These are phyloP conservation scores for Bryoglossum gracile DNA, from an alignment of 495 filamentous ascomycete species.

Conservation along the genomic window DNA sequence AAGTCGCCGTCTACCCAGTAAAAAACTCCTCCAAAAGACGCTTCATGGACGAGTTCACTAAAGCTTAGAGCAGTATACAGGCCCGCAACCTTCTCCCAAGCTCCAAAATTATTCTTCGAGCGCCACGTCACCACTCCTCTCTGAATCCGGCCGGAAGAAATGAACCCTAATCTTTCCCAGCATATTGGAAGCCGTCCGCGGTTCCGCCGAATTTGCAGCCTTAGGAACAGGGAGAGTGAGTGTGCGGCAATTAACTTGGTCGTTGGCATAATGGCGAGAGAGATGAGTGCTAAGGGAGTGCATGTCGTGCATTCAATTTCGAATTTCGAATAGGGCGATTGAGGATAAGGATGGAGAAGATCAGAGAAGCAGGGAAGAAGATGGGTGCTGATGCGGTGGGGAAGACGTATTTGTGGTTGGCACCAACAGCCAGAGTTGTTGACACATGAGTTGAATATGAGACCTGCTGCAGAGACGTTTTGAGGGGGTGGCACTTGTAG, in stretches of 20 bases:
- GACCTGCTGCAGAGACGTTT: conserved; percentile 41
- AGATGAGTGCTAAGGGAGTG: conserved; percentile 38
- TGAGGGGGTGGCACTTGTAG: too few species aligned
- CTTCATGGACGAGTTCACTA: conserved; percentile 40
- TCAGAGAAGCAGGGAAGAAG: conserved; percentile 34
- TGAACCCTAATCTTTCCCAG: conserved; percentile 43
- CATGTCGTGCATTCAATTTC: conserved; percentile 44
- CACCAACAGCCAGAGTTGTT: conserved; percentile 34
- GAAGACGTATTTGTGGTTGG: conserved; percentile 41
- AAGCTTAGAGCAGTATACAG: conserved; percentile 35
- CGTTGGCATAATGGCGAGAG: conserved; percentile 37
- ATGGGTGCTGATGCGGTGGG: conserved; percentile 40
- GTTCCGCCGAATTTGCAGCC: conserved; percentile 36
- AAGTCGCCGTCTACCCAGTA: conserved; percentile 37
- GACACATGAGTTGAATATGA: conserved; percentile 40
- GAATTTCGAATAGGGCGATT: conserved; percentile 38
- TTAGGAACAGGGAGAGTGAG: conserved; percentile 38
- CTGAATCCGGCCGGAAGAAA: conserved; percentile 35
- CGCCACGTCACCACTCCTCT: conserved; percentile 33
- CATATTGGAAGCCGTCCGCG: conserved; percentile 38
- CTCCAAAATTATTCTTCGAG: conserved; percentile 35
- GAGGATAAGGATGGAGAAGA: conserved; percentile 37
- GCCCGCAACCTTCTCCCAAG: conserved; percentile 40
- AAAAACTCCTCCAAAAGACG: conserved; percentile 40
- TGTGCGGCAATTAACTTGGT: conserved; percentile 39